Evolutionary conservation across 208 protist genomes (phyloP).

Genomic region (Crithidia expoeki): DNA sequence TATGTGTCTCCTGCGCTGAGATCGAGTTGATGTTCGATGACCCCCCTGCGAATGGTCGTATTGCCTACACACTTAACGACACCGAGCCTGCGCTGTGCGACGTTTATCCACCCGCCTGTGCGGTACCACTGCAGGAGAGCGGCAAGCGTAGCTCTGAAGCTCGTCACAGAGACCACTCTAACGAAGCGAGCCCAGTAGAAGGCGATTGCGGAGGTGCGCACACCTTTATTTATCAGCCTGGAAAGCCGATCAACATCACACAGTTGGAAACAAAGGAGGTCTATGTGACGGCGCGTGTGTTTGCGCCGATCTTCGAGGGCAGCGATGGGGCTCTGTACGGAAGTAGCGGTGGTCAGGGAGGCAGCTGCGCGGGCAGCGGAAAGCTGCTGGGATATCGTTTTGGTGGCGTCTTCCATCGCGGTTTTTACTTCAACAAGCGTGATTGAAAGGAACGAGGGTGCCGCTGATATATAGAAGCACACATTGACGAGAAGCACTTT

Average conservation of each 20-base stretch:
- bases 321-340: constrained; percentile 31
- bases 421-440: constrained; percentile 49
- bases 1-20: constrained; percentile 77
- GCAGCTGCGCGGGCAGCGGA: constrained; percentile 42
- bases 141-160: neutral
- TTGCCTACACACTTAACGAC: constrained; percentile 83
- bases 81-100: constrained; percentile 68
- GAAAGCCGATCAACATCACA: constrained; percentile 65
- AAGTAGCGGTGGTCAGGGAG: constrained; percentile 29
- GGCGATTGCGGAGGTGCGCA: constrained; percentile 46
- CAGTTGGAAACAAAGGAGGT: constrained; percentile 59
- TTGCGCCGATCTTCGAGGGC: constrained; percentile 62
- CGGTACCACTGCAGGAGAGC: constrained; percentile 18
- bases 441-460: neutral
- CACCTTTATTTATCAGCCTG: constrained; percentile 65
- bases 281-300: constrained; percentile 74
- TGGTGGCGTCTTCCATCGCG: constrained; percentile 69
- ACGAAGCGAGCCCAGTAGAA: constrained; percentile 9
- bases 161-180: neutral
- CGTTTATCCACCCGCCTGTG: constrained; percentile 54
- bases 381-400: constrained; percentile 69
- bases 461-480: no score
- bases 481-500: no score
- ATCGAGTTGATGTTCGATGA: constrained; percentile 79
- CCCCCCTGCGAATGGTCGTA: constrained; percentile 56